Conservation (phyloP, 163 green algal genomes). For the Trebouxiophyceae sp. region DNA sequence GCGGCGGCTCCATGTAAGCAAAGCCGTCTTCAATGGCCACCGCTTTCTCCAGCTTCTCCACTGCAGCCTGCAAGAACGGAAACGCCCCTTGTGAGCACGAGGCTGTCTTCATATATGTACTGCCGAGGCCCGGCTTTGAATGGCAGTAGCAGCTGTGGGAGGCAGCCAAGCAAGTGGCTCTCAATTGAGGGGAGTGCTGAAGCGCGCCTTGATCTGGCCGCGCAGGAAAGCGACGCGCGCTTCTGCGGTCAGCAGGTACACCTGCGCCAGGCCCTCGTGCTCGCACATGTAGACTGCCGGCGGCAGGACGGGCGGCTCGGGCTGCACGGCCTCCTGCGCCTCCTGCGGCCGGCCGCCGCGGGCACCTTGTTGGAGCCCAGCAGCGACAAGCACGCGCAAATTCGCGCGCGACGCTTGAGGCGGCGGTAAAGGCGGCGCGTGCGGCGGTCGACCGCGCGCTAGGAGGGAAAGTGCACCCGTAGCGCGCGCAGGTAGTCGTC, state of each 20-base stretch:
- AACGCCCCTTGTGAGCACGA: conserved; percentile 2
- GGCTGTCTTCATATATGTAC: neutral
- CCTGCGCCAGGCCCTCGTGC: conserved; percentile 19
- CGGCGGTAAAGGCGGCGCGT: no score
- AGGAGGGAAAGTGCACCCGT: no score
- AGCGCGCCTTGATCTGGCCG: conserved; percentile 7
- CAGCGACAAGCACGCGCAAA: no score
- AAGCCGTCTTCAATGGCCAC: conserved; percentile 19
- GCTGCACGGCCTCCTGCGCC: conserved; percentile 7
- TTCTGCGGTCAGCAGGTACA: conserved; percentile 13
- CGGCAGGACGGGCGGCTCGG: conserved; percentile 1
- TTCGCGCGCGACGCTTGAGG: no score
- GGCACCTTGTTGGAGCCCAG: no score
- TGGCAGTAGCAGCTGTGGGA: neutral
- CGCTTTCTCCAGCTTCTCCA: conserved; percentile 17
- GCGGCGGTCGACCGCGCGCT: no score
- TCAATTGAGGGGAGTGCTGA: no score
- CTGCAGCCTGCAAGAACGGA: neutral
- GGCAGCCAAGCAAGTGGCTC: no score
- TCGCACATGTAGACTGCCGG: conserved; percentile 32
- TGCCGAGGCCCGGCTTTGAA: neutral
- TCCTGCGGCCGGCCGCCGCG: no score
- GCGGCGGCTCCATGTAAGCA: conserved; percentile 41
- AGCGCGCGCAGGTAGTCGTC: conserved; percentile 5
- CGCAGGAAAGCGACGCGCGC: conserved; percentile 20